Base-by-base conservation (phyloP, 176 grass and related monocot genomes). In the Oryza glaberrima region DNA sequence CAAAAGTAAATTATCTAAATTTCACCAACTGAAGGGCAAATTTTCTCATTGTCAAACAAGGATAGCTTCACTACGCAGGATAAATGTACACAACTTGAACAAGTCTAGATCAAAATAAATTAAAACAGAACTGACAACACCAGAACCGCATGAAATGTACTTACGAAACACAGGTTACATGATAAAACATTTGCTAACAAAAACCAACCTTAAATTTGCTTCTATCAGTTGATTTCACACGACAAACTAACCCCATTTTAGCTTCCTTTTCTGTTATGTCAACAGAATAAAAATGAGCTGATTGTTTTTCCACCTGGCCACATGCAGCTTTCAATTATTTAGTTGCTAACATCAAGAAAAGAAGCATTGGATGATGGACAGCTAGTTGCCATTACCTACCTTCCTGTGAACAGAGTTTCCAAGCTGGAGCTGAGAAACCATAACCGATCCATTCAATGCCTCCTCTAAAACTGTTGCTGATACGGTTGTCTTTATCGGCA, bases 401-500 rank as follows among this genome's bases (percentile, higher is more conserved):
- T 99, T 99, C 71, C 86, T 92, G 48, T 80, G 82, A 70, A 99
- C 75, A 45, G 88, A 84, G 34, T 88, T 83, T 28, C 93, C 93
- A 23, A 99, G 86, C 78, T 92, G 84, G 81, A 99, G 90, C 63
- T 89, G 90, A 76, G 77, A 91, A 91, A 96, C 84, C 68, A 85
- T 72, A 80, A 99, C 92, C 0, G 81, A 73, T 10, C 94, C 96
- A 92, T 96, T 96, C 83, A 99, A 90, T 73, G 96, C 96, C 70
- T 99, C 96, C 86, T 99, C 96, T 82, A 99, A 86, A 72, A 99
- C 88, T 43, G 91, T 96, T 86, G 96, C 93, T 35, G 96, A 99
- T 82, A 99, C 94, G 75, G 91, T 99, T 82, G 96, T 99, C 86
- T 94, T 99, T 65, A 99, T 99, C 73, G 96, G 94, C 12, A 99